These are phyloP conservation scores for Toxicodendron radicans DNA, from an alignment of 345 rosid species.

Conservation along the genomic window DNA sequence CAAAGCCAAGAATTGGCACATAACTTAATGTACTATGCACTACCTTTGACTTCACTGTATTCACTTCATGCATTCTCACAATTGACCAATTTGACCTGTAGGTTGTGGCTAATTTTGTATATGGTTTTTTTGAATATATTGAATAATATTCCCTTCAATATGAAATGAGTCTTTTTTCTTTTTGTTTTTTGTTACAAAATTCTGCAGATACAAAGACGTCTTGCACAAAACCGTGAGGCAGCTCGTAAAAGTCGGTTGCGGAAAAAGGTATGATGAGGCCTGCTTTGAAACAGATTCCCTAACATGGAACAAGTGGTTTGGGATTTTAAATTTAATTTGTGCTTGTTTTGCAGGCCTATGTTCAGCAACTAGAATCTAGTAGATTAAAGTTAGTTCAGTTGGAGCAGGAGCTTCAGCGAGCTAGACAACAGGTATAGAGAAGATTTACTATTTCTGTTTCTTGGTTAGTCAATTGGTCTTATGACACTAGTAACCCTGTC, in stretches of 20 bases:
- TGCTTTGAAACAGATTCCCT: constrained; percentile 1
- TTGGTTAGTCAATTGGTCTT: background rate
- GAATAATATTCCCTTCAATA: background rate
- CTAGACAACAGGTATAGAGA: constrained; percentile 70
- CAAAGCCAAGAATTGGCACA: background rate
- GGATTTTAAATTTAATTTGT: constrained; percentile 15
- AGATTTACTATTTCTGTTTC: background rate
- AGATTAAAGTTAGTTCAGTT: constrained; percentile 75
- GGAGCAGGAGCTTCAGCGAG: constrained; percentile 81
- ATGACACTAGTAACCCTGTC: background rate
- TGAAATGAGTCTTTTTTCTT: background rate
- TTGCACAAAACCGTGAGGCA: constrained; percentile 95
- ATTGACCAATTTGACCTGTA: background rate
- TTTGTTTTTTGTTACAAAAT: background rate
- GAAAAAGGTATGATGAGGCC: constrained; percentile 62
- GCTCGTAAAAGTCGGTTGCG: constrained; percentile 93
- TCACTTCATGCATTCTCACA: background rate
- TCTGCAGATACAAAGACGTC: constrained; percentile 79
- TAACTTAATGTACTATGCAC: background rate
- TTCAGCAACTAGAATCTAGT: constrained; percentile 92
- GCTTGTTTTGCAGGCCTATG: constrained; percentile 68
- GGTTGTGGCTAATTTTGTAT: too few species aligned
- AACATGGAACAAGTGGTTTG: constrained; percentile 1
- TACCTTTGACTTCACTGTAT: background rate
- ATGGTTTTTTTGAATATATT: too few species aligned